phyloP scores from a whole-genome alignment of 495 filamentous ascomycete genomes.

The Penicillium cosmopolitanum region DNA sequence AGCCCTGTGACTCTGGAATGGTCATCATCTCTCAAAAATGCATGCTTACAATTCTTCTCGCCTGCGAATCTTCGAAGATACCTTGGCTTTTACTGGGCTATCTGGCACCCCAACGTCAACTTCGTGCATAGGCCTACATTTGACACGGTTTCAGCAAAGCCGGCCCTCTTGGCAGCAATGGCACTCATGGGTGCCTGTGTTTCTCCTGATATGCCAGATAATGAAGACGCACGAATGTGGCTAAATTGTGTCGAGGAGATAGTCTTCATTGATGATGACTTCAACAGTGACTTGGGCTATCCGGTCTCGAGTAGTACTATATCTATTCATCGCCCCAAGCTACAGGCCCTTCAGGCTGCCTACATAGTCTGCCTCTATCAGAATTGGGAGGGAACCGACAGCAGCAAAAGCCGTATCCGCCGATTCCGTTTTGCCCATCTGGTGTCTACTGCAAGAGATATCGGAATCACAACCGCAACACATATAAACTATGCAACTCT shows the following conservation, averaged over 20 bases:
- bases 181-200: slow-evolving; percentile 27
- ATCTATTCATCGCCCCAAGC: slow-evolving; percentile 14
- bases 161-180: slow-evolving; percentile 25
- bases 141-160: slow-evolving; percentile 20
- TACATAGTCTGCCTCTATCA: slow-evolving; percentile 35
- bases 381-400: slow-evolving; percentile 31
- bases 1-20: slow-evolving; percentile 28
- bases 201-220: slow-evolving; percentile 26
- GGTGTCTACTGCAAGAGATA: slow-evolving; percentile 29
- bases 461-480: slow-evolving; percentile 23
- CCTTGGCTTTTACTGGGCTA: slow-evolving; percentile 26
- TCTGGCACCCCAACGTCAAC: slow-evolving; percentile 31
- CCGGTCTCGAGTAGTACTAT: slow-evolving; percentile 1
- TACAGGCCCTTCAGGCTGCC: slow-evolving; percentile 30
- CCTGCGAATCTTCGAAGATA: slow-evolving; percentile 23
- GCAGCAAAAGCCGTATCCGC: slow-evolving; percentile 27
- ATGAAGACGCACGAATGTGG: slow-evolving; percentile 26
- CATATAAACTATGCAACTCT: slow-evolving; percentile 21
- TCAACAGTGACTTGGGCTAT: slow-evolving; percentile 25
- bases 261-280: slow-evolving; percentile 29
- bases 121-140: slow-evolving; percentile 29
- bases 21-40: slow-evolving; percentile 18
- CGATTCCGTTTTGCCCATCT: slow-evolving; percentile 25
- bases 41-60: slow-evolving; percentile 28
- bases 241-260: slow-evolving; percentile 31